phyloP scores from a whole-genome alignment of 345 rosid genomes.

The Melaleuca quinquenervia region DNA sequence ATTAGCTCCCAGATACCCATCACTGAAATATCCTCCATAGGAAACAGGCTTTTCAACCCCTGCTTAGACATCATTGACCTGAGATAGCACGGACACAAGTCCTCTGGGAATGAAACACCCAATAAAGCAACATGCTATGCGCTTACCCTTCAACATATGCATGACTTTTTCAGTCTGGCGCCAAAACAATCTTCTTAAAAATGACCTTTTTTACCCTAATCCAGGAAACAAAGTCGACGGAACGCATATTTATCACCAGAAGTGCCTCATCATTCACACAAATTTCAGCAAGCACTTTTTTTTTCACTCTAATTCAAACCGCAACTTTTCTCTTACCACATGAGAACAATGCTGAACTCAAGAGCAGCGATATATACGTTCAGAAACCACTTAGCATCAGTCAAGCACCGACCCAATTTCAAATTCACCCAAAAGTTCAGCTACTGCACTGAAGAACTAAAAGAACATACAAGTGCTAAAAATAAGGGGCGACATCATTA shows the following conservation, averaged over 20 bases:
- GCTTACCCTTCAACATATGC: neutral
- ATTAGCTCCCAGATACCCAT: conserved; percentile 91
- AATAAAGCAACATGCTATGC: neutral
- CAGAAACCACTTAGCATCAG: neutral
- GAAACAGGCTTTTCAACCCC: conserved; percentile 63
- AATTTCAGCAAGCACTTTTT: neutral
- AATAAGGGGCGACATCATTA: conserved; percentile 9
- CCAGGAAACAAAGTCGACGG: neutral
- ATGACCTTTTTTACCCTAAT: neutral
- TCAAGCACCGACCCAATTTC: neutral
- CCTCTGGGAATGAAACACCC: neutral
- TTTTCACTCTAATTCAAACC: neutral
- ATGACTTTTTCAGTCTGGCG: neutral
- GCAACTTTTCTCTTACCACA: neutral
- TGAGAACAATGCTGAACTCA: neutral
- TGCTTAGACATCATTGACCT: conserved; percentile 72
- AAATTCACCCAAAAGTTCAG: neutral
- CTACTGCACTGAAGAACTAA: neutral
- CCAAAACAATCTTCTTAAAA: neutral
- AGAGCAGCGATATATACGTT: neutral
- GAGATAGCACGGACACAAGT: neutral
- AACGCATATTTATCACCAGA: neutral
- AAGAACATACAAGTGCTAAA: neutral
- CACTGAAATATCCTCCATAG: conserved; percentile 84
- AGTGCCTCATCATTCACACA: neutral